A percentile compares a stretch with the other conserved stretches of the same genome.
Conservation (phyloP, 2,329 filamentous ascomycete species). For the Arachnopeziza araneosa region DNA sequence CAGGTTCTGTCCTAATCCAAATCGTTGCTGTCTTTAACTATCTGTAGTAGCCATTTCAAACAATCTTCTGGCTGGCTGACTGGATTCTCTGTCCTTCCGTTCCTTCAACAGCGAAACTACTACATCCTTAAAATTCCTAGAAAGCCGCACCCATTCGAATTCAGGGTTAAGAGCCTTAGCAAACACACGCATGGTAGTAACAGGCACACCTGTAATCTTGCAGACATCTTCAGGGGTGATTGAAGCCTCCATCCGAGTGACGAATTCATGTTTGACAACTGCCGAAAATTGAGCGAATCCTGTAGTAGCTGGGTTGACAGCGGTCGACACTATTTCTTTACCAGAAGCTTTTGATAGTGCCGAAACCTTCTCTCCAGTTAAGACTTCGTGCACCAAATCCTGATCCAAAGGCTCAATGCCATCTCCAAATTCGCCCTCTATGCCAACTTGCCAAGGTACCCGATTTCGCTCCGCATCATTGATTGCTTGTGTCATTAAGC, state of each 20-base stretch:
- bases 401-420: constrained; percentile 15
- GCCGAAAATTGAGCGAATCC: constrained; percentile 6
- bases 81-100: constrained; percentile 4
- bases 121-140: constrained; percentile 9
- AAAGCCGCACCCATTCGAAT: constrained; percentile 12
- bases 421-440: constrained; percentile 11
- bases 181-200: constrained; percentile 12
- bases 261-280: constrained; percentile 3
- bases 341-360: neutral
- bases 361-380: constrained; percentile 10
- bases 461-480: constrained; percentile 13
- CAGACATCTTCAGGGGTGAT: constrained; percentile 12
- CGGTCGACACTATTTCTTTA: neutral
- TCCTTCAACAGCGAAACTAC: constrained; percentile 9
- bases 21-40: neutral
- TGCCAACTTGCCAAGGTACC: constrained; percentile 18
- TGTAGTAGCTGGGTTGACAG: neutral
- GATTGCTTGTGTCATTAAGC: constrained; percentile 4
- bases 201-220: constrained; percentile 9
- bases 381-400: constrained; percentile 11
- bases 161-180: constrained; percentile 12
- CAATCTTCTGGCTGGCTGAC: neutral
- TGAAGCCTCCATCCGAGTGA: constrained; percentile 5
- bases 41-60: neutral
- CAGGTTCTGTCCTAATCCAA: too few relatives aligned